Base-by-base conservation (phyloP, 805 yeast species). In the Ogataea salicorniae region DNA sequence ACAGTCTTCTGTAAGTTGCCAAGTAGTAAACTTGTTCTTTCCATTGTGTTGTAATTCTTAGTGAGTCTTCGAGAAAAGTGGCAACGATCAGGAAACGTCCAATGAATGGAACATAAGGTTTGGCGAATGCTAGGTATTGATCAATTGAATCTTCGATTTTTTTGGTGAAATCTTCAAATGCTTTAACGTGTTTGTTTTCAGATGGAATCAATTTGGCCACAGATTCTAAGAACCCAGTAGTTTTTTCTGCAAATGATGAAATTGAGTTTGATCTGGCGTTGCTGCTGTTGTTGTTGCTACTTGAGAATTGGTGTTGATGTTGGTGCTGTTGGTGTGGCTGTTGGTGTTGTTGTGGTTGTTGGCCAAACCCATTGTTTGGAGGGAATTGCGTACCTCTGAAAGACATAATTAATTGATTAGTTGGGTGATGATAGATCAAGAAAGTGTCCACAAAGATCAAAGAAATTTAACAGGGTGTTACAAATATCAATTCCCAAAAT, bases 1-100 rank as follows among this genome's bases (percentile, higher is more conserved):
- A 95, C 50, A 83, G 71, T 57, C 83, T 87, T 63, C 95, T 81
- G 72, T 81, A 86, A 56, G 81, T 80, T 72, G 87, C 77, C 57
- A 94, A 74, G 66, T 86, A 92, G 65, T 80, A 85, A 22, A 88
- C 87, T 68, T 92, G 99, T 60, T 88, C 96, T 34, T 76, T 67
- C 97, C 97, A 92, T 70, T 91, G 97, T 6, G 89, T 71, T 45
- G 82, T 57, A 59, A 92, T 87, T 66, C 99, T 79, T 45, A 84
- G 64, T 3, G 96, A 79, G 62, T 94, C 98, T 69, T 92, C 98
- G 55, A 81, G 79, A 64, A 91, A 92, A 0, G 98, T 94, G 42
- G 96, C 95, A 47, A 92, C 96, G 52, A 92, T 91, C 55, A 91
- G 79, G 51, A 87, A 81, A 49, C 98, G 77, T 36, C 97, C 98